Evolutionary conservation across 495 filamentous ascomycete genomes (phyloP), one percentile per base, ranked within the genome.

Genomic region (Penicillium canescens): DNA sequence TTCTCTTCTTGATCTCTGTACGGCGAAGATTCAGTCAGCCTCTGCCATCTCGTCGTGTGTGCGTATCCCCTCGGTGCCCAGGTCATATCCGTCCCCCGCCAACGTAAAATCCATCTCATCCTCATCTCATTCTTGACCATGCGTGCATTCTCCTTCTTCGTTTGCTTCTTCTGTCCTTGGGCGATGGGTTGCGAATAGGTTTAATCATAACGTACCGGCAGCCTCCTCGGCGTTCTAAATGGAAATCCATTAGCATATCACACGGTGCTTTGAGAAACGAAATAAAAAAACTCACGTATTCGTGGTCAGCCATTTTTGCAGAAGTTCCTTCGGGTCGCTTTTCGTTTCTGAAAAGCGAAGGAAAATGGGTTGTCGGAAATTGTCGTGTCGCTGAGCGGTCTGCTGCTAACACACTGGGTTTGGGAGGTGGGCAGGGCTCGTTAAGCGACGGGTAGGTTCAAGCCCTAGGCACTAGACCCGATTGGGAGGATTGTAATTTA

Each of bases 1-100:
- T 96, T 81, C 86, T 94, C 86, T 91, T 96, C 91, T 98, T 97
- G 80, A 96, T 83, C 86, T 96, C 85, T 88, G 74, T 73, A 59
- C 26, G 55, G 59, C 60, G 53, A 64, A 57, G 33, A 21, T 56
- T 43, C 55, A 56, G 69, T 82, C 73, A 82, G 78, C 67, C 72
- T 44, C 54, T 62, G 48, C n/a, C 24, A 50, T 61, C 46, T 61
- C 50, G 24, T 44, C 35, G 54, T 51, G 40, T 59, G 37, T 53
- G 51, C 58, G 60, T 61, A 58, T 64, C 62, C 57, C 65, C 54
- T 66, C n/a, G n/a, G 59, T 42, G 26, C 60, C 45, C 28, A 59
- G 47, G 52, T 47, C 47, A 54, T 47, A 35, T 56, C 24, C 8
- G 38, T 38, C 21, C 45, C 45, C 38, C 59, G 16, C 46, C 48